These are phyloP conservation scores for Tricholoma furcatifolium DNA, from an alignment of 768 basidiomycete species.

Conservation along the genomic window DNA sequence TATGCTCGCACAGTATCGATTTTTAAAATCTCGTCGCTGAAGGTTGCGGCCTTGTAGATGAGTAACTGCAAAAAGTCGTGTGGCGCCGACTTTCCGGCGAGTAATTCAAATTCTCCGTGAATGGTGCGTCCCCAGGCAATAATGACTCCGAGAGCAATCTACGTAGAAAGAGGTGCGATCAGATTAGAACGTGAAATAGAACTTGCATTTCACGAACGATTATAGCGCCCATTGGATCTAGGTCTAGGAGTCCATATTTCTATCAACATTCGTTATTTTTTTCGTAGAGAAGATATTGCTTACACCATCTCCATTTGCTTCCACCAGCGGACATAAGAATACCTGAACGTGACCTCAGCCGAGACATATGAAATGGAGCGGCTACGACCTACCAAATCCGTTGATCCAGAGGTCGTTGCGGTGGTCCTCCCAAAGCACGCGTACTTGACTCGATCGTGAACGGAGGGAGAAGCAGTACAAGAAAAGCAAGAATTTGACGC, in stretches of 20 bases:
- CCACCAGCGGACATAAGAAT: slow-evolving; percentile 83
- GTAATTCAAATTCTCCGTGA: slow-evolving; percentile 76
- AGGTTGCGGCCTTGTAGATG: slow-evolving; percentile 91
- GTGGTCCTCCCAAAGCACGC: slow-evolving; percentile 94
- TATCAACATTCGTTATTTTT: not conserved
- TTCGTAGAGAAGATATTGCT: slow-evolving; percentile 30
- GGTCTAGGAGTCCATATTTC: slow-evolving; percentile 36
- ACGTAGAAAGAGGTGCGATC: slow-evolving; percentile 3
- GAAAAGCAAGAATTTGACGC: slow-evolving; percentile 84
- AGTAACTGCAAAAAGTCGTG: slow-evolving; percentile 88
- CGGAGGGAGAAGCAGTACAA: slow-evolving; percentile 82
- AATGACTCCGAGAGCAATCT: slow-evolving; percentile 77
- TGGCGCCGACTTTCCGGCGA: slow-evolving; percentile 92
- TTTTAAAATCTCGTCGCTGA: slow-evolving; percentile 80
- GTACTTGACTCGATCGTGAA: slow-evolving; percentile 84
- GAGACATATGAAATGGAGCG: slow-evolving; percentile 6
- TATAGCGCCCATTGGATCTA: slow-evolving; percentile 79
- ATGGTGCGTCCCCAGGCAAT: slow-evolving; percentile 75
- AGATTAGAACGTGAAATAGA: slow-evolving; percentile 8
- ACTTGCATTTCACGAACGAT: slow-evolving; percentile 50
- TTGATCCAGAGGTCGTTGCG: slow-evolving; percentile 91
- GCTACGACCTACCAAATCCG: slow-evolving; percentile 52
- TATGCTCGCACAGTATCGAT: slow-evolving; percentile 94
- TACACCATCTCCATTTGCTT: slow-evolving; percentile 81
- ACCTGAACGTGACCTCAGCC: slow-evolving; percentile 46